Base-by-base conservation (phyloP, 139 green algal genomes). In the Penium margaritaceum region DNA sequence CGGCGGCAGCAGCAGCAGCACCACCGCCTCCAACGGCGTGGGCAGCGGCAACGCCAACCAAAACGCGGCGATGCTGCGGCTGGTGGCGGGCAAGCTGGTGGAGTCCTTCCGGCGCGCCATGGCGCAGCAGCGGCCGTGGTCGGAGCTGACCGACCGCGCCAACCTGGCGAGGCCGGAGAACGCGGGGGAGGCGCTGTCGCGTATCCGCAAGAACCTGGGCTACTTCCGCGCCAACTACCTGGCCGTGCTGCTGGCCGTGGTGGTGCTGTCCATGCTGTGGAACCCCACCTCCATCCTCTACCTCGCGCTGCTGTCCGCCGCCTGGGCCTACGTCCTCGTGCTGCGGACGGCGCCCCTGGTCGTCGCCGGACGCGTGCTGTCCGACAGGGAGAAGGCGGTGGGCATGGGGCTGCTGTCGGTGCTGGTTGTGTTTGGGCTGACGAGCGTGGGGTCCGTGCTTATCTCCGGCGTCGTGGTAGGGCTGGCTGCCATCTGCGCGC, bases 201-300 rank as follows among this genome's bases (percentile, higher is more conserved):
- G 92, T 1, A 67, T 97, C 54, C 76, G 85, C 21, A 95, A 93
- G 72, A 97, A 97, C 78, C 65, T 86, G 3, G 70, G 67, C 7
- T 97, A 97, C 84, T 97, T 97, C 79, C 75, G 80, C n/a, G 83
- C 93, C 61, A 97, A 97, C 84, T 97, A 97, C 78, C 57, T 89
- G 17, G 82, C 95, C 15, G 74, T 91, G 3, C 80, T 90, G 9
- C 21, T 94, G 24, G 58, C 80, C 9, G 88, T 87, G 1, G 81
- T 89, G 2, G 70, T 78, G 0, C 63, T 87, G 2, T 85, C 81
- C 29, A 89, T 96, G 67, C 33, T 90, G 19, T 81, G 88, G 60
- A 82, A 94, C 70, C 90, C 90, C 2, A 85, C 82, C n/a, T 86
- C 87, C 2, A 64, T 97, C 53, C 90, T 88, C 2, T 88, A 94